Evolutionary conservation across 768 basidiomycete genomes (phyloP), one percentile per base, ranked within the genome.

Genomic region (Coprinopsis strossmayeri): DNA sequence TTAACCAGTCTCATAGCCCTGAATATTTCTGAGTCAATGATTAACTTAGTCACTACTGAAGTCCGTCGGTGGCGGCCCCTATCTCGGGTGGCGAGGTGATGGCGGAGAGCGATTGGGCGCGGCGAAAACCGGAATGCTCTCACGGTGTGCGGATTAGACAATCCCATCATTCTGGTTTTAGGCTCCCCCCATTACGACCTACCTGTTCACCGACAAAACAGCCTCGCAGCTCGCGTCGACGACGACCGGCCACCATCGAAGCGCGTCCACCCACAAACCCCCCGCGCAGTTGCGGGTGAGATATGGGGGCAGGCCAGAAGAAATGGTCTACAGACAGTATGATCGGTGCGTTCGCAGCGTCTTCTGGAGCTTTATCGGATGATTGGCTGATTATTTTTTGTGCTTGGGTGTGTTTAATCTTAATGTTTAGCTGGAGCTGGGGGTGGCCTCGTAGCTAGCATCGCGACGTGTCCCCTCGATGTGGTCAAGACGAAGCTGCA

Each of bases 401-500:
- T n/a, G n/a, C 30, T 38, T 25, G 40, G 18, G 30, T 17, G 17
- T 37, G 28, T 20, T 18, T 17, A 5, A 17, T 45, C 7, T 25
- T 39, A n/a, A 20, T 28, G 41, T 34, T 11, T 58, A 90, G 91
- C 96, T 62, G 96, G 96, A 48, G 95, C 95, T 30, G 92, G 92
- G 25, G 92, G 95, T 46, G 96, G 96, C 50, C 74, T 99, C 53
- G 84, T 92, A 55, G 87, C 91, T 44, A 89, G 87, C 66, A 74
- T 98, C 53, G 89, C 91, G 49, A 98, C 95, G 5, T 99, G 96
- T 66, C 96, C 96, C 10, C 76, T 99, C 42, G 96, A 99, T 66
- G 95, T 99, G 48, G 76, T 99, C 67, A 99, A 98, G 75, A 99
- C 96, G 2, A 90, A 91, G 56, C 68, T 99, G 43, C 96, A 99